Evolutionary conservation across 2,329 filamentous ascomycete genomes (phyloP), one percentile per base, ranked within the genome.

Genomic region (Passalora sequoiae): DNA sequence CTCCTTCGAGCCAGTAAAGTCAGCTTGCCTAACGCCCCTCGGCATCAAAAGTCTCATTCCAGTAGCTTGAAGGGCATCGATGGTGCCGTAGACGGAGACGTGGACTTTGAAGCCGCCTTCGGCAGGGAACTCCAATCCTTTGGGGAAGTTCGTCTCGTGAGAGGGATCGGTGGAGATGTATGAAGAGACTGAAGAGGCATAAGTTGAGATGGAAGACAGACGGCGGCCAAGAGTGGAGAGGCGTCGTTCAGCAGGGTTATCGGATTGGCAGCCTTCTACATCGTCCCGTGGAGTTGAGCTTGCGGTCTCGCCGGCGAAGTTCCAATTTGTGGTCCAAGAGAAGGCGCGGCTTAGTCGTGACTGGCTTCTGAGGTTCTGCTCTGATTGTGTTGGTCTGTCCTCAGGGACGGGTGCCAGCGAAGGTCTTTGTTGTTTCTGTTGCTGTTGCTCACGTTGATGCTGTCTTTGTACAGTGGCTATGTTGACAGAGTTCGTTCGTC

Each of bases 71-170:
- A 36, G 20, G n/a, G 33, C 33, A 13, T 36, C 33, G n/a, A 36
- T 20, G 20, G 33, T 36, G 20, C 33, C 33, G 33, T 36, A 36
- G 33, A 36, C 15, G 8, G 33, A 36, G 33, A 36, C 19, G 17
- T n/a, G 15, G 33, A 36, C 8, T 24, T 36, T 24, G 33, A 24
- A 36, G 33, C 33, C 33, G 17, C 33, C 33, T 15, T 22, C 17
- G 33, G 19, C 15, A 20, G 33, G 33, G 20, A 36, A 36, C 6
- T 8, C 6, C n/a, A 24, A n/a, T n/a, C 33, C 19, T 12, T 10
- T 21, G 8, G 33, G 33, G 33, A 36, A 36, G 33, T 36, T 36
- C 15, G 33, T 36, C 13, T 36, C 33, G 33, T 36, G 33, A 20
- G 33, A 36, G n/a, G 33, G 33, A 4, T 36, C 33, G 10, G 33